A percentile compares a stretch with the other conserved stretches of the same genome.
Conservation (phyloP, 2,329 filamentous ascomycete genomes). For the Hortaea werneckii region DNA sequence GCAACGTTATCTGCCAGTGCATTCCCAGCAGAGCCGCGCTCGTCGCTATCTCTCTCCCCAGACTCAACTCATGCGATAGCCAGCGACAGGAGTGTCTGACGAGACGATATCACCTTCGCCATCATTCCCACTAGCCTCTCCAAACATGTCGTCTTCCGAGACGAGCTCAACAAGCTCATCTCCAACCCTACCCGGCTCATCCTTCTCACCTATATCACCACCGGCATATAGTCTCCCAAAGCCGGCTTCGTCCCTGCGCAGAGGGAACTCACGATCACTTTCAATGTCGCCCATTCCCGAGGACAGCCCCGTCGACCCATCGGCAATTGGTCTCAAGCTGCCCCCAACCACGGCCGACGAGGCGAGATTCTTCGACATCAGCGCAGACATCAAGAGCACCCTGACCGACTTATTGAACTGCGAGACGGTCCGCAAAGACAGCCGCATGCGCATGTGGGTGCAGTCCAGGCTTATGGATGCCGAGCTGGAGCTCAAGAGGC, state of each 20-base stretch:
- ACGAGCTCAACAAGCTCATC: slow-evolving; percentile 13
- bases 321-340: not conserved
- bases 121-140: slow-evolving; percentile 15
- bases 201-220: slow-evolving; percentile 14
- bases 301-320: slow-evolving; percentile 5
- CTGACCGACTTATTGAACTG: slow-evolving; percentile 46
- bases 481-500: slow-evolving; percentile 39
- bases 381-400: slow-evolving; percentile 44
- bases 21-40: slow-evolving; percentile 29
- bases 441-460: slow-evolving; percentile 39
- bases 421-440: slow-evolving; percentile 38
- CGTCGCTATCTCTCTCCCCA: slow-evolving; percentile 26
- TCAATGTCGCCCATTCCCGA: slow-evolving; percentile 16
- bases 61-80: not conserved
- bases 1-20: slow-evolving; percentile 27
- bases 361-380: slow-evolving; percentile 39
- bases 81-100: too few relatives aligned
- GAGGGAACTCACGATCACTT: slow-evolving; percentile 8
- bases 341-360: slow-evolving; percentile 6
- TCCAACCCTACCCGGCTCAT: slow-evolving; percentile 9
- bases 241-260: not conserved
- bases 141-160: slow-evolving; percentile 15
- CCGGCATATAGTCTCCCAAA: slow-evolving; percentile 18
- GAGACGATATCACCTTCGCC: slow-evolving; percentile 12
- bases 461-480: slow-evolving; percentile 45